Percentiles rank a stretch among this genome's conserved stretches.
These are phyloP conservation scores for Trichoderma erinaceum DNA, from an alignment of 495 filamentous ascomycete species.

Conservation along the genomic window DNA sequence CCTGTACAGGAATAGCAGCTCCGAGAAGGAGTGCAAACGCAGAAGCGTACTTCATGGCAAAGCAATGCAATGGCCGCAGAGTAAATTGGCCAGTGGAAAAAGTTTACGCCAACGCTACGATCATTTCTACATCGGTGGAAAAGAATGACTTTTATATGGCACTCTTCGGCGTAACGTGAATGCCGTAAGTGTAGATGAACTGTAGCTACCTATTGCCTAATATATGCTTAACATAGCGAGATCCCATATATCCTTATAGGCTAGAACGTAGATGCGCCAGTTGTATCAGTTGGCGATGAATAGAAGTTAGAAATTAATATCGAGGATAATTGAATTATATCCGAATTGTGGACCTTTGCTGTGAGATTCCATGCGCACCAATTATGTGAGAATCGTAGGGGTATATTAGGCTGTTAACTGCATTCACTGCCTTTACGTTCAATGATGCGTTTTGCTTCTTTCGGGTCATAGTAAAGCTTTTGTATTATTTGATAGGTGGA, in stretches of 20 bases:
- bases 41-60: neutral
- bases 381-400: neutral
- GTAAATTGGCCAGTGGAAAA: neutral
- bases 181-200: no score
- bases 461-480: no score
- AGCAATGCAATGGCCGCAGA: neutral
- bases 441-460: no score
- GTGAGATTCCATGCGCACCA: neutral
- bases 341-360: neutral
- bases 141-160: no score
- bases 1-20: constrained; percentile 19
- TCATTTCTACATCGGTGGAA: neutral
- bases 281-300: neutral
- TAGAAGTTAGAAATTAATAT: neutral
- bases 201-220: neutral
- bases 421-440: no score
- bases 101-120: neutral
- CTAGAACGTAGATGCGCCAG: neutral
- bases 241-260: neutral
- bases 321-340: neutral
- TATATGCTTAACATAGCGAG: neutral
- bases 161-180: no score
- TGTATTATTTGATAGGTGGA: no score
- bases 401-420: constrained; percentile 1
- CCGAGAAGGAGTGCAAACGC: constrained; percentile 7